phyloP scores from a whole-genome alignment of 1,139 yeast species.

The Spathaspora sp. region DNA sequence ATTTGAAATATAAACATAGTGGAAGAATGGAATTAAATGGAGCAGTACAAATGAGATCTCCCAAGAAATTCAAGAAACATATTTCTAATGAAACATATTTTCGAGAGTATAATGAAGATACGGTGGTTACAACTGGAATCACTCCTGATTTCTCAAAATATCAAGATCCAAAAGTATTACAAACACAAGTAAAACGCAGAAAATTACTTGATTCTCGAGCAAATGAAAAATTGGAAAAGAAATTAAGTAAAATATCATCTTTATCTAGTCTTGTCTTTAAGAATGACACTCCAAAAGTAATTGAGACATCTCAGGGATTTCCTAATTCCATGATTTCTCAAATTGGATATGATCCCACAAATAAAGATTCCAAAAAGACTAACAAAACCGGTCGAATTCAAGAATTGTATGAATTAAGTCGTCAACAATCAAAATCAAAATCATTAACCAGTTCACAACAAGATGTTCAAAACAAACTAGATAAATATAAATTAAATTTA shows the following conservation, averaged over 20 bases:
- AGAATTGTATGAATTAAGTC: constrained; percentile 27
- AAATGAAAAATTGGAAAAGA: constrained; percentile 34
- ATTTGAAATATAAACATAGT: constrained; percentile 51
- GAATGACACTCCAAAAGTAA: neutral
- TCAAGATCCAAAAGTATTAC: constrained; percentile 47
- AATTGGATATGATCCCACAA: constrained; percentile 56
- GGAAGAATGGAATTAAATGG: constrained; percentile 77
- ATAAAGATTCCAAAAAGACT: constrained; percentile 10
- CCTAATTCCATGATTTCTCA: constrained; percentile 36
- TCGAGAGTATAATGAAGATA: constrained; percentile 25
- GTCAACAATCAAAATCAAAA: constrained; percentile 16
- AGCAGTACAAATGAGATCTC: constrained; percentile 46
- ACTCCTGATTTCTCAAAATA: constrained; percentile 27
- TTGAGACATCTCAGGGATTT: constrained; percentile 25
- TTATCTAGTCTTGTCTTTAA: constrained; percentile 10
- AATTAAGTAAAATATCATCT: constrained; percentile 19
- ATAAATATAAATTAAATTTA: constrained; percentile 25
- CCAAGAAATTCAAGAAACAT: constrained; percentile 26
- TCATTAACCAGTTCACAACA: constrained; percentile 21
- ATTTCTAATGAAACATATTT: constrained; percentile 18
- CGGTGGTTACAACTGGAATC: constrained; percentile 15
- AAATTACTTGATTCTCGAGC: constrained; percentile 32
- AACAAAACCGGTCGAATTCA: constrained; percentile 16
- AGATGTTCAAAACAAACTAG: constrained; percentile 16
- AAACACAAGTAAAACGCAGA: constrained; percentile 33